Evolutionary conservation across 305 asterid species (phyloP).

Genomic region (Fraxinus xanthoxyloides): DNA sequence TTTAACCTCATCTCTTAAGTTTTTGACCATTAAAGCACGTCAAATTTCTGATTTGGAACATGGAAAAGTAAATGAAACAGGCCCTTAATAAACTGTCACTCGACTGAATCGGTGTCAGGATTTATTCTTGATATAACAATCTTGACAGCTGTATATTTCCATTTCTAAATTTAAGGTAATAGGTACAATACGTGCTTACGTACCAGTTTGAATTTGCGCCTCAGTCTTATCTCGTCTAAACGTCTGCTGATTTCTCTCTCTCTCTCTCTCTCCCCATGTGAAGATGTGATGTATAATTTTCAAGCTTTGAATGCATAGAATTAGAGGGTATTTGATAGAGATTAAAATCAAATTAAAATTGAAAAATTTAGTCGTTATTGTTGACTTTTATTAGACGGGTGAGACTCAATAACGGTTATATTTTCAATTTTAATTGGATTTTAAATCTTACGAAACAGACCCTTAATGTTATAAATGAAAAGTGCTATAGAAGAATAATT

Average conservation of each 20-base stretch:
- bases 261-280: not conserved
- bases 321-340: no score
- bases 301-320: not conserved
- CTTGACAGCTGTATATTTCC: not conserved
- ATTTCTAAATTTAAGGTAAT: not conserved
- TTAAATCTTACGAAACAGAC: no score
- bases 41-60: not conserved
- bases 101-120: not conserved
- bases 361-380: no score
- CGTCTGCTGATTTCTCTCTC: not conserved
- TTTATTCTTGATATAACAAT: not conserved
- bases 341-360: no score
- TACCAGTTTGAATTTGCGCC: not conserved
- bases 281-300: not conserved
- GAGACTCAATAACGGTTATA: no score
- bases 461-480: not conserved
- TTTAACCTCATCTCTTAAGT: not conserved
- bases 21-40: not conserved
- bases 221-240: not conserved
- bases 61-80: not conserved
- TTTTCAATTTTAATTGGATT: no score
- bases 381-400: no score
- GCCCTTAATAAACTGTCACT: not conserved
- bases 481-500: not conserved
- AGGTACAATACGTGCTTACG: not conserved